Percentiles rank a stretch among this genome's conserved stretches.
phyloP scores from a whole-genome alignment of 768 basidiomycete species.

The Lactarius trivialis region DNA sequence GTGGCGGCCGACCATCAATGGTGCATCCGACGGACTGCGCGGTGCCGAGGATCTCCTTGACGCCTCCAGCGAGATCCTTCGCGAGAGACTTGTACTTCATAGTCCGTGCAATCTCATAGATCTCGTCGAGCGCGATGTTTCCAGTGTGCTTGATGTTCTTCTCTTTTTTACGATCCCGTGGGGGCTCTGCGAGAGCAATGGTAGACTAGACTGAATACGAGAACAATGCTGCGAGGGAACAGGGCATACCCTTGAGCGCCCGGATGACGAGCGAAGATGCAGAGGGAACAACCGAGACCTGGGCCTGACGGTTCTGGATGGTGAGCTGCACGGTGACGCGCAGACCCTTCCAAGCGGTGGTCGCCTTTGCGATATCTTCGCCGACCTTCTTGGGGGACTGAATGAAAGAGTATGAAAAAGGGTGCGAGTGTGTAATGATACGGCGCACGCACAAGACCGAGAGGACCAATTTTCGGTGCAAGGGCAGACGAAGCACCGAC shows the following conservation, averaged over 20 bases:
- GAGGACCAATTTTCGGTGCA: constrained; percentile 99
- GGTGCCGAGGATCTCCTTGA: constrained; percentile 97
- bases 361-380: constrained; percentile 99
- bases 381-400: constrained; percentile 99
- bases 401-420: constrained; percentile 16
- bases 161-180: constrained; percentile 99
- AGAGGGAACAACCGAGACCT: constrained; percentile 93
- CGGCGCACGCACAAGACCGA: constrained; percentile 76
- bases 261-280: constrained; percentile 96
- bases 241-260: constrained; percentile 85
- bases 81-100: constrained; percentile 93
- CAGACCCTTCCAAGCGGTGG: constrained; percentile 97
- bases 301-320: constrained; percentile 99
- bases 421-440: neutral
- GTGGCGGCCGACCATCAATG: constrained; percentile 85
- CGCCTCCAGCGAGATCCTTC: constrained; percentile 81
- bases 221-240: neutral
- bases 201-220: neutral
- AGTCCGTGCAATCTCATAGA: constrained; percentile 90
- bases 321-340: constrained; percentile 98
- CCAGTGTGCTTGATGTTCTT: constrained; percentile 99
- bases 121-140: constrained; percentile 90
- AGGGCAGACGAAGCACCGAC: constrained; percentile 98
- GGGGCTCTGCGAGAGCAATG: constrained; percentile 61
- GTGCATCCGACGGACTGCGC: constrained; percentile 97